These are phyloP conservation scores for Fusarium chaquense DNA, from an alignment of 2,329 filamentous ascomycete genomes.

Conservation along the genomic window DNA sequence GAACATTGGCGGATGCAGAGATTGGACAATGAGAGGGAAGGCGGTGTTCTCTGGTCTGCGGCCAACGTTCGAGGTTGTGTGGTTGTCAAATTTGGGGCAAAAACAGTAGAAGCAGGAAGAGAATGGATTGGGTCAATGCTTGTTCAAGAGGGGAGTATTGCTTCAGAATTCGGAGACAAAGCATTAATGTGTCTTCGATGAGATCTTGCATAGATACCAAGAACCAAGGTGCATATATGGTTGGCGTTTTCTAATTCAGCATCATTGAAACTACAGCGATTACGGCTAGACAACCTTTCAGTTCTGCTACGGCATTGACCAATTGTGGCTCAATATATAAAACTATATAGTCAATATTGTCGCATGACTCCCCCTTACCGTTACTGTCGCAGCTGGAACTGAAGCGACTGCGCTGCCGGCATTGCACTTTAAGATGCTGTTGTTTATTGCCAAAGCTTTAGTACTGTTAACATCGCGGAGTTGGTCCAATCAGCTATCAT, in stretches of 20 bases:
- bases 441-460: neutral
- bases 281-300: neutral
- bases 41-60: slow-evolving; percentile 82
- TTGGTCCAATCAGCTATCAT: neutral
- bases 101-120: slow-evolving; percentile 82
- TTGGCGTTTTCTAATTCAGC: neutral
- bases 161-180: slow-evolving; percentile 80
- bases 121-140: slow-evolving; percentile 84
- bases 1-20: slow-evolving; percentile 68
- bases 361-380: neutral
- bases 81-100: slow-evolving; percentile 90
- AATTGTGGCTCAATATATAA: neutral
- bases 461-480: neutral
- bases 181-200: slow-evolving; percentile 80
- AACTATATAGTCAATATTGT: neutral
- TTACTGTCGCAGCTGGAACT: neutral
- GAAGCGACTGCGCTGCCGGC: neutral
- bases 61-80: slow-evolving; percentile 85
- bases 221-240: neutral
- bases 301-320: neutral
- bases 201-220: slow-evolving; percentile 26
- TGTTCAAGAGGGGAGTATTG: slow-evolving; percentile 77
- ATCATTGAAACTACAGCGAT: neutral
- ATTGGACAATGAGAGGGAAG: slow-evolving; percentile 67
- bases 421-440: neutral